A percentile compares a stretch with the other conserved stretches of the same genome.
Evolutionary conservation across 2,329 filamentous ascomycete species (phyloP).

Genomic region (Stemphylium lycopersici): DNA sequence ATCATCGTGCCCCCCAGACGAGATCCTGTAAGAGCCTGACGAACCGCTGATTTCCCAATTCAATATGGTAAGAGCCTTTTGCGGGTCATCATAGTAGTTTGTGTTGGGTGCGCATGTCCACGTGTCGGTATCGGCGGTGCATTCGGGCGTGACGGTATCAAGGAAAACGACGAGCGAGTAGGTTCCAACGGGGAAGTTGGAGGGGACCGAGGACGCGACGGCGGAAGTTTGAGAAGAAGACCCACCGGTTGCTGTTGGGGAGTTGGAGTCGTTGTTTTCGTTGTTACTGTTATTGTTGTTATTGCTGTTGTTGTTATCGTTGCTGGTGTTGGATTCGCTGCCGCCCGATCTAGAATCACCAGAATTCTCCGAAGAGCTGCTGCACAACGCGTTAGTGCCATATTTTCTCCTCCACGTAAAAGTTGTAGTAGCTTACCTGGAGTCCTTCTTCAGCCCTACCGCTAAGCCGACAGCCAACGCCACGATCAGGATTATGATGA

Average conservation of each 20-base stretch:
- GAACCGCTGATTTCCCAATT: slow-evolving; percentile 64
- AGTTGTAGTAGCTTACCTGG: slow-evolving; percentile 22
- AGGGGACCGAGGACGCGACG: slow-evolving; percentile 24
- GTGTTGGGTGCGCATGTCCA: slow-evolving; percentile 68
- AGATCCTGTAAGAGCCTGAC: slow-evolving; percentile 56
- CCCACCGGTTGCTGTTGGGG: slow-evolving; percentile 10
- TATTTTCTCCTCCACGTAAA: background rate
- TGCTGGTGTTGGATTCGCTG: background rate
- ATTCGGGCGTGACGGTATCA: slow-evolving; percentile 59
- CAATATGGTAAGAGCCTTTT: slow-evolving; percentile 59
- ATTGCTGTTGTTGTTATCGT: slow-evolving; percentile 2
- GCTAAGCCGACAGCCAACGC: slow-evolving; percentile 49
- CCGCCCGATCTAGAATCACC: background rate
- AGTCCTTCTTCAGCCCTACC: slow-evolving; percentile 50
- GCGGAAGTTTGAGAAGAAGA: slow-evolving; percentile 24
- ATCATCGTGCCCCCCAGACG: slow-evolving; percentile 59
- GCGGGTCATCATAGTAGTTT: slow-evolving; percentile 53
- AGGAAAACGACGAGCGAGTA: slow-evolving; percentile 67
- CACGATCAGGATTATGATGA: slow-evolving; percentile 45
- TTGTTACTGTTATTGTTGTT: slow-evolving; percentile 2
- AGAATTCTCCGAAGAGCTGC: background rate
- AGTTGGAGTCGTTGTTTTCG: slow-evolving; percentile 5
- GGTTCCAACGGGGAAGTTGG: slow-evolving; percentile 65
- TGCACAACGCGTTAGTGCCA: slow-evolving; percentile 9
- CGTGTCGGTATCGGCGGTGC: slow-evolving; percentile 63